phyloP scores from a whole-genome alignment of 1,284 basidiomycete genomes.

The Ceratobasidium sp. region DNA sequence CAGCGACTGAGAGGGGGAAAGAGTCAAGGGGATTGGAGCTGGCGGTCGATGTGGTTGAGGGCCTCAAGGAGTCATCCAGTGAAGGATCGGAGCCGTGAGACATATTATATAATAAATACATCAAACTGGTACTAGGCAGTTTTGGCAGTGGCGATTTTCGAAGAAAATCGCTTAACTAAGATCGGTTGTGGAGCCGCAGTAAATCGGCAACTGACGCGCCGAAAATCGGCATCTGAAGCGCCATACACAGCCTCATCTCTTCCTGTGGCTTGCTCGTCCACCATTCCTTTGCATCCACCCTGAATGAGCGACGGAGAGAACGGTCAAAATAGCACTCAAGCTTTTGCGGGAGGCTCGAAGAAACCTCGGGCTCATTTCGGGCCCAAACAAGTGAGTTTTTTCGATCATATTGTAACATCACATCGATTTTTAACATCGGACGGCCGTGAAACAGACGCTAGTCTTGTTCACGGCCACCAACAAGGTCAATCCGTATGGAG shows the following conservation, averaged over 20 bases:
- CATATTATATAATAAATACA: conserved; percentile 40
- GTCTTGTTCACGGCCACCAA: no score
- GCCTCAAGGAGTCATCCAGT: conserved; percentile 28
- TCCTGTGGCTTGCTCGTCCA: not conserved
- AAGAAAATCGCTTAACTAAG: no score
- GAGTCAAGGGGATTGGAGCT: not conserved
- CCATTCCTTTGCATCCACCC: not conserved
- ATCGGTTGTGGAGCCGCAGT: not conserved
- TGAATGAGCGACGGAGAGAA: not conserved
- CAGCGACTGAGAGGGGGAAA: not conserved
- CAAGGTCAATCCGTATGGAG: no score
- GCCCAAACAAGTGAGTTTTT: no score
- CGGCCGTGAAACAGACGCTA: no score
- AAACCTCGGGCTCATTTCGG: no score
- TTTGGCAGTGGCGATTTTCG: no score
- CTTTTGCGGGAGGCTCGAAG: no score
- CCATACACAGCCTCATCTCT: not conserved
- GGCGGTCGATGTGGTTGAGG: conserved; percentile 20
- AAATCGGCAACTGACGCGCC: not conserved
- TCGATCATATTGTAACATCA: no score
- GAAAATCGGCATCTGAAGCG: not conserved
- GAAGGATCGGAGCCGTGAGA: conserved; percentile 17
- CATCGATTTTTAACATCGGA: no score
- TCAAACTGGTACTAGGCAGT: conserved; percentile 13
- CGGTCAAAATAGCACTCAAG: not conserved